Evolutionary conservation across 1,139 yeast genomes (phyloP), one percentile per base, ranked within the genome.

Genomic region (Saccharomyces hybrid): DNA sequence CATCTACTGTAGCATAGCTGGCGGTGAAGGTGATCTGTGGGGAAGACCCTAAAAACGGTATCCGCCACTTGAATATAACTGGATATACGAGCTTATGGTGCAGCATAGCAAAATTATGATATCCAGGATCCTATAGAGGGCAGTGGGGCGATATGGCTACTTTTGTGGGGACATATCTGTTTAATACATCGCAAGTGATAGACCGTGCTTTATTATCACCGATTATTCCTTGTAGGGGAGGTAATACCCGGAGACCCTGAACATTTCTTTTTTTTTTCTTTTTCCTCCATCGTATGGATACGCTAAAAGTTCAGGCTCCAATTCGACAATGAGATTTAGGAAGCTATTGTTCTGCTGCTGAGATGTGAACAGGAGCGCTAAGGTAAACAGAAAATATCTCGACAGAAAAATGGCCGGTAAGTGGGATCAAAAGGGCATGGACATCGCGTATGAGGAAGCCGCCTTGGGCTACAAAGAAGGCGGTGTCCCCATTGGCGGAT

Each of bases 401-500:
- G 23, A 20, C 4, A 20, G 11, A n/a, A 29, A 44, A 55, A 48
- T 8, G 52, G 31, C 56, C 55, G 50, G 57, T 52, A 56, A 64
- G 53, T 67, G 67, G 68, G 95, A 87, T 69, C 68, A 69, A 29
- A 73, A 77, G 59, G 95, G 95, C 48, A 71, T 87, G 75, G 73
- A 78, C 56, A 79, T 85, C 53, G 93, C 95, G 54, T 73, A 81
- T 47, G 88, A 85, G 63, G 88, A 87, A 73, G 95, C 95, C 2
- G 69, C 71, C 52, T 76, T 77, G 59, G 82, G 90, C 73, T 79
- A 76, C 63, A 74, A 73, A 6, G 95, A 89, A 71, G 96, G 96
- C 14, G 97, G 97, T 50, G 84, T 90, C 34, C 97, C 97, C 8
- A 89, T 89, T 57, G 85, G 96, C 66, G 83, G 96, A 57, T 79